Evolutionary conservation across 2,329 filamentous ascomycete genomes (phyloP), one percentile per base, ranked within the genome.

Genomic region (Apiospora koreana): DNA sequence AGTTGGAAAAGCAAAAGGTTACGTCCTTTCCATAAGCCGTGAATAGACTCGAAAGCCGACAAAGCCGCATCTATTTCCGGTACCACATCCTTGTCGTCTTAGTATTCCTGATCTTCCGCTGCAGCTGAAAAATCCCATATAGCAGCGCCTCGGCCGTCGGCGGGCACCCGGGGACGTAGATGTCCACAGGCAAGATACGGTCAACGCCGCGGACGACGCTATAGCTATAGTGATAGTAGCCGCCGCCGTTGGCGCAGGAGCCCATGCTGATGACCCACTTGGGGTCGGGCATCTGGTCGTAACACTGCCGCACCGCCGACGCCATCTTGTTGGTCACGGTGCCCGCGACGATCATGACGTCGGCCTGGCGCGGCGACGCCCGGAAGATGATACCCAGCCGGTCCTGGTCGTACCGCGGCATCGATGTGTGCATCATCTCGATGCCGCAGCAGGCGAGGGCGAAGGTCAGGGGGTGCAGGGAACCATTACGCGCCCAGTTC

Each of bases 281-380:
- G 23, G 94, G 94, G 41, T 97, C 94, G 41, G 94, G 94, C 94
- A 97, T 97, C 86, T 97, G 94, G 82, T 97, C 94, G 84, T 97
- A 97, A 72, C 96, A 92, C 83, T 96, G 93, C 81, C 94, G 88
- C 78, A 97, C 85, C 42, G 94, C 94, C 2, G 94, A 94, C 0
- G 94, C 94, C 94, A 97, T 97, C 86, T 97, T 97, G 87, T 97
- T 97, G 76, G 94, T 97, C 72, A 97, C 88, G 38, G 94, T 97
- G 71, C 94, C 94, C 31, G 94, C 94, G 28, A 97, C 94, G 77
- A 97, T 96, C 94, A 97, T 96, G 74, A 97, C 92, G 81, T 97
- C 94, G 72, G 93, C 93, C 82, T 97, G 94, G 73, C 94, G 91
- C 1, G 94, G 94, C 16, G 93, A 95, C 70, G 93, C 94, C 75